A percentile compares a stretch with the other conserved stretches of the same genome.
Evolutionary conservation across 495 filamentous ascomycete species (phyloP).

Genomic region (Collariella sp.): DNA sequence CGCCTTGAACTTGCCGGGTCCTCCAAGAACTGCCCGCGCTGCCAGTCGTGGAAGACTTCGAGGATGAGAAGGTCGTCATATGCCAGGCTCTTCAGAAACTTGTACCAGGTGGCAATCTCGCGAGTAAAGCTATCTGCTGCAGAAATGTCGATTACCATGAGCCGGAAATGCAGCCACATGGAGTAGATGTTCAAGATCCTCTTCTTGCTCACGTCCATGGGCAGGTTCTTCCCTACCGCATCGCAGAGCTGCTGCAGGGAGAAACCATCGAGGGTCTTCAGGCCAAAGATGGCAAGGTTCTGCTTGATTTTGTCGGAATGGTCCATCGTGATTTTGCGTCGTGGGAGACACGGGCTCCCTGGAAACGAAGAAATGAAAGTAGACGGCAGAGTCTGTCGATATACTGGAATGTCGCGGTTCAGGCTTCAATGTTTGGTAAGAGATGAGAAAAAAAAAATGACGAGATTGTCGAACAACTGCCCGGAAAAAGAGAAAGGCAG

Average conservation of each 20-base stretch:
- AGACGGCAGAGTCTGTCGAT: too few species aligned
- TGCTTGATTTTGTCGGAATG: constrained; percentile 4
- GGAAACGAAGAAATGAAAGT: background rate
- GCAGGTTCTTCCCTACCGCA: constrained; percentile 8
- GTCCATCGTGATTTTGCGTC: constrained; percentile 1
- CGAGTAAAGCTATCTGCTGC: constrained; percentile 8
- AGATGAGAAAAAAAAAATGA: too few species aligned
- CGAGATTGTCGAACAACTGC: too few species aligned
- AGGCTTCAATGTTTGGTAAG: too few species aligned
- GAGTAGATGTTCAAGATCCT: constrained; percentile 19
- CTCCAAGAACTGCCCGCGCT: constrained; percentile 7
- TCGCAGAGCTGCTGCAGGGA: constrained; percentile 17
- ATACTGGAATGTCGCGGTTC: background rate
- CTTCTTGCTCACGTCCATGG: background rate
- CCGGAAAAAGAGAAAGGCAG: too few species aligned
- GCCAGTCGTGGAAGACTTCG: constrained; percentile 25
- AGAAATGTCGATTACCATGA: constrained; percentile 21
- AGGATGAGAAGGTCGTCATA: constrained; percentile 12
- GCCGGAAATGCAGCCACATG: constrained; percentile 29
- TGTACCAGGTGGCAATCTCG: constrained; percentile 13
- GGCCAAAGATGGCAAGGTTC: constrained; percentile 4
- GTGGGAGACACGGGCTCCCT: constrained; percentile 4
- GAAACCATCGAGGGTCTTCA: constrained; percentile 9
- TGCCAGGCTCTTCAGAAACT: background rate
- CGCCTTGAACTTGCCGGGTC: constrained; percentile 18